Base-by-base conservation (phyloP, 2,329 filamentous ascomycete genomes). In the Pyrenochaeta sp. region DNA sequence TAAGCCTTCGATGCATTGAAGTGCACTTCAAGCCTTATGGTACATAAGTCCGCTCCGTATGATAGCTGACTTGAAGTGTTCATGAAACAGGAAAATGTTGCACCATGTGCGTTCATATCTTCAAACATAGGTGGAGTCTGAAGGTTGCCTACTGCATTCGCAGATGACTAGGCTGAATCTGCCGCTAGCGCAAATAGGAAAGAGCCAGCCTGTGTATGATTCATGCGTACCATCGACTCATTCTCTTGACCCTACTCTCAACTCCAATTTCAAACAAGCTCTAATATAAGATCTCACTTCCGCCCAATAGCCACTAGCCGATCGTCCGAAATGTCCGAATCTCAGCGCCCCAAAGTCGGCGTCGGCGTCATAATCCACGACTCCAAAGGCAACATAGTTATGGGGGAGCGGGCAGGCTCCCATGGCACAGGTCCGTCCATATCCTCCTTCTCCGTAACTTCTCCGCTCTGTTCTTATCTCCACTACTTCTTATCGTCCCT, bases 321-420 rank as follows among this genome's bases (percentile, higher is more conserved):
- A 15, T 7, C 36, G 6, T 18, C 15, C 9, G 10, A 14, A 41
- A 70, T 69, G 66, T 32, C 64, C n/a, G 61, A 66, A 47, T 29
- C 49, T n/a, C 33, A 64, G 4, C 60, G 72, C 51, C 70, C 70
- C 2, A 72, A 73, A 54, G 73, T 85, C 31, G 82, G 82, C 39
- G 78, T 85, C 10, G 82, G 74, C 18, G 80, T 80, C 45, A 79
- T 83, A 56, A 72, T 83, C 56, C 63, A 78, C 48, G 75, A 79
- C 50, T 41, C 58, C 1, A 66, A 74, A 4, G 77, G 77, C 11
- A 73, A 77, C 48, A 79, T 83, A 47, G 58, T 83, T 30, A 69
- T 83, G 51, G 82, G 82, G 41, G 73, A 77, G 56, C 72, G 82
- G 27, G 77, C 78, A 51, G 79, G 79, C 23, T 79, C 77, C 40